Conservation (phyloP, 2,329 filamentous ascomycete genomes). For the Hypomyces rosellus region DNA sequence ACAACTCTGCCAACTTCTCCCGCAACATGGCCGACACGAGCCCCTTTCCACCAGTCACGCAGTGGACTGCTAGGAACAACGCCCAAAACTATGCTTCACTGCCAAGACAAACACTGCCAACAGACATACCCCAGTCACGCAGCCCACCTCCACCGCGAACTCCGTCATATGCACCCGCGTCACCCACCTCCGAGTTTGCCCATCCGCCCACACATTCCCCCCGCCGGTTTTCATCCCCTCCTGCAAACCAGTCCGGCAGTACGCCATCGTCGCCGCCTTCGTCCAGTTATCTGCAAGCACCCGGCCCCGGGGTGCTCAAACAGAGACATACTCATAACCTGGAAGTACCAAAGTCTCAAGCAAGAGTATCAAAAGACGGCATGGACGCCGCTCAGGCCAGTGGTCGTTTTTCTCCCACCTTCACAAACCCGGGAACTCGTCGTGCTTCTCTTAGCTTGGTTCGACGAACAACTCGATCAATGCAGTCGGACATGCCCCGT, state of each 20-base stretch:
- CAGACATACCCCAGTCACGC: conserved; percentile 12
- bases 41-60: conserved; percentile 13
- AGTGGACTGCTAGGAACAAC: conserved; percentile 13
- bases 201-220: conserved; percentile 27
- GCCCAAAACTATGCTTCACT: conserved; percentile 14
- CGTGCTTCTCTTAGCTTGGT: conserved; percentile 78
- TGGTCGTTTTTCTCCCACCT: conserved; percentile 72
- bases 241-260: conserved; percentile 42
- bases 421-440: conserved; percentile 52
- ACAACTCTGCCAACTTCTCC: conserved; percentile 11
- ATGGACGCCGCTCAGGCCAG: conserved; percentile 60
- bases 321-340: conserved; percentile 87
- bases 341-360: conserved; percentile 70
- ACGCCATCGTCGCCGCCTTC: conserved; percentile 39
- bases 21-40: conserved; percentile 16
- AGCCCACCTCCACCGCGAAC: conserved; percentile 7
- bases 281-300: conserved; percentile 46
- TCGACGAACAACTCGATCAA: conserved; percentile 73
- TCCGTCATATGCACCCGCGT: conserved; percentile 11
- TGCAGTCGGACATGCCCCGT: conserved; percentile 75
- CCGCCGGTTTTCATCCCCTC: conserved; percentile 60
- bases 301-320: conserved; percentile 49
- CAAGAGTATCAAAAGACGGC: conserved; percentile 65
- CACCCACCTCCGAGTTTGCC: conserved; percentile 21
- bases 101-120: conserved; percentile 10